Evolutionary conservation across 768 basidiomycete species (phyloP).

Genomic region (Ephemerocybe angulata): DNA sequence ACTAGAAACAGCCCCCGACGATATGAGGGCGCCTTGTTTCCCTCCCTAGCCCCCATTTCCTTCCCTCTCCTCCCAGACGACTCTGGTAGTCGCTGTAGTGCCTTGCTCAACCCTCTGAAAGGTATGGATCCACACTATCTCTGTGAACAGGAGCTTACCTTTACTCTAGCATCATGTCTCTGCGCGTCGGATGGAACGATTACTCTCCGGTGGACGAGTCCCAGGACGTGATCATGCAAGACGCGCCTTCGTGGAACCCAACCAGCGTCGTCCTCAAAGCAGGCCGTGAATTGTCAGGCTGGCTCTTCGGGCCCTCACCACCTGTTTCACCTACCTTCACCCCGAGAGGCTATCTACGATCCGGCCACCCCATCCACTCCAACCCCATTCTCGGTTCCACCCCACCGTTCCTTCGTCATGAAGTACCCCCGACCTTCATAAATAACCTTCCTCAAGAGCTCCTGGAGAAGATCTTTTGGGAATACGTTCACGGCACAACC

Average conservation of each 20-base stretch:
- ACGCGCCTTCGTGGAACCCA: neutral
- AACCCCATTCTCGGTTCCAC: neutral
- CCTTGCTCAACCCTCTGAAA: too few species aligned
- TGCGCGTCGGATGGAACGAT: neutral
- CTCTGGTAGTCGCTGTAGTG: neutral
- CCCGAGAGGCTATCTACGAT: neutral
- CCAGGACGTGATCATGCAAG: neutral
- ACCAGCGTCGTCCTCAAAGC: neutral
- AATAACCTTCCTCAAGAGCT: neutral
- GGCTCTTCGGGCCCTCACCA: neutral
- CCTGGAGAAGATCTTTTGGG: neutral
- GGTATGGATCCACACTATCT: neutral
- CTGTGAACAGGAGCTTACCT: too few species aligned
- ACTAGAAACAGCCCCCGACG: neutral
- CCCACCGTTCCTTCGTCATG: neutral
- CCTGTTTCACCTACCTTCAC: slow-evolving; percentile 9
- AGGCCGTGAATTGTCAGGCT: neutral
- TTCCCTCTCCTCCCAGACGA: neutral
- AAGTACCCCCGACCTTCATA: neutral
- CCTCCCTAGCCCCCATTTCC: neutral
- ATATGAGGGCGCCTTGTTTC: neutral
- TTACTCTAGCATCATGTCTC: neutral
- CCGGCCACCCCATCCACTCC: neutral
- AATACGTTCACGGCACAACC: neutral
- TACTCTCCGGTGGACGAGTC: neutral